Evolutionary conservation across 208 protist species (phyloP), one percentile per base, ranked within the genome.

Genomic region (Crithidia sp.): DNA sequence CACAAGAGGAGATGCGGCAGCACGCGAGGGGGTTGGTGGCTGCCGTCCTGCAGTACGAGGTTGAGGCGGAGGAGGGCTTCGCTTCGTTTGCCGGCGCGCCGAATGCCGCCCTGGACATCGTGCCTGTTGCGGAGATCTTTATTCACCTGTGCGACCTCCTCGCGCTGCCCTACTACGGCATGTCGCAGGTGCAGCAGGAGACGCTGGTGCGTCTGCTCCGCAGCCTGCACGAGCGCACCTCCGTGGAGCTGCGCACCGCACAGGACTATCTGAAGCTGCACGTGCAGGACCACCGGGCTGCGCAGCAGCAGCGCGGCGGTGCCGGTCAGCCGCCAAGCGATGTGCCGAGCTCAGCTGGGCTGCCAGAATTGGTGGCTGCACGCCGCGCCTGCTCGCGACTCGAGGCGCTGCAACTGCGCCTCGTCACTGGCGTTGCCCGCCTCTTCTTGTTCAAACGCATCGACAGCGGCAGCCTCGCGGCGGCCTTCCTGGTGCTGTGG

Each of bases 391-490:
- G 79, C 63, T 81, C 83, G 0, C 67, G 69, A 36, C 36, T 85
- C 16, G 90, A 95, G 80, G 84, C 90, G 19, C 65, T 79, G 19
- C 85, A 87, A 66, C 50, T 95, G 52, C 93, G 87, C 13, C 69
- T 95, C n/a, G 77, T 82, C 37, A 71, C 78, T 4, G 78, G 89
- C 14, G 75, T 93, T 4, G 64, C 76, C 2, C 86, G 93, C 0
- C 80, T 97, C 41, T 83, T 97, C 19, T 36, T 91, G 14, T 80
- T 97, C 17, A 76, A 85, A n/a, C 78, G 84, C 14, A 28, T 97
- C 10, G 55, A 79, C 61, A 74, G 59, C 53, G 77, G 39, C 19
- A 53, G 74, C 16, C 54, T 88, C 36, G 89, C 89, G 7, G 82
- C 89, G 6, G 73, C 68, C 9, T 70, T 95, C 47, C 76, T 97